A percentile compares a stretch with the other conserved stretches of the same genome.
Conservation (phyloP, 2,329 filamentous ascomycete genomes). For the Fonsecaea pugnacius region DNA sequence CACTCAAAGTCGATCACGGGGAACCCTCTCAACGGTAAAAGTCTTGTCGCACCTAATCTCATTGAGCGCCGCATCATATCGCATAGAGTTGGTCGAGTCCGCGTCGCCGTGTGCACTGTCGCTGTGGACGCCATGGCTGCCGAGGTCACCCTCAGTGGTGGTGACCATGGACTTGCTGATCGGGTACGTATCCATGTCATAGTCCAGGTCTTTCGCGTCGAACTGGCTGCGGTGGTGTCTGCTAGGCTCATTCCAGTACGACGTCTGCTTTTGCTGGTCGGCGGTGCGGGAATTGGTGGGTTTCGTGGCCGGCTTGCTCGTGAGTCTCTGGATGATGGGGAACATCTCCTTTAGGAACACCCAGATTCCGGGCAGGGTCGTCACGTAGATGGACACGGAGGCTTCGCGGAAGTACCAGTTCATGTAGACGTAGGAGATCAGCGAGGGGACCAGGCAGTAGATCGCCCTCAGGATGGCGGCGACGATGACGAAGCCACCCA, state of each 20-base stretch:
- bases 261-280: conserved; percentile 1
- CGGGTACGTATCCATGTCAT: conserved; percentile 27
- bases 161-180: conserved; percentile 28
- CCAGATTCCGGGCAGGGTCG: conserved; percentile 59
- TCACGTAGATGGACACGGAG: conserved; percentile 53
- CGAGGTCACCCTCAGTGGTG: conserved; percentile 17
- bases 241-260: conserved; percentile 7
- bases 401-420: conserved; percentile 56
- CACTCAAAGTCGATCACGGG: conserved; percentile 6
- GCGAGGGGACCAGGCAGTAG: conserved; percentile 49
- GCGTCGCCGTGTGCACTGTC: conserved; percentile 15
- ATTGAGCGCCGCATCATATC: conserved; percentile 15
- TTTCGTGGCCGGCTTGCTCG: conserved; percentile 11
- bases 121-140: not conserved
- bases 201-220: conserved; percentile 23
- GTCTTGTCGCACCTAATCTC: conserved; percentile 30
- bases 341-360: conserved; percentile 57
- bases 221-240: conserved; percentile 16
- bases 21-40: conserved; percentile 27
- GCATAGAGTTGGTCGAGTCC: conserved; percentile 22
- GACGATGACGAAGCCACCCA: conserved; percentile 54
- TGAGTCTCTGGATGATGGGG: conserved; percentile 34
- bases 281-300: conserved; percentile 14
- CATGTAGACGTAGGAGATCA: conserved; percentile 47
- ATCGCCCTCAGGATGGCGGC: conserved; percentile 57